These are phyloP conservation scores for Plasmodium knowlesi DNA, from an alignment of 169 alveolate genomes.

Conservation along the genomic window DNA sequence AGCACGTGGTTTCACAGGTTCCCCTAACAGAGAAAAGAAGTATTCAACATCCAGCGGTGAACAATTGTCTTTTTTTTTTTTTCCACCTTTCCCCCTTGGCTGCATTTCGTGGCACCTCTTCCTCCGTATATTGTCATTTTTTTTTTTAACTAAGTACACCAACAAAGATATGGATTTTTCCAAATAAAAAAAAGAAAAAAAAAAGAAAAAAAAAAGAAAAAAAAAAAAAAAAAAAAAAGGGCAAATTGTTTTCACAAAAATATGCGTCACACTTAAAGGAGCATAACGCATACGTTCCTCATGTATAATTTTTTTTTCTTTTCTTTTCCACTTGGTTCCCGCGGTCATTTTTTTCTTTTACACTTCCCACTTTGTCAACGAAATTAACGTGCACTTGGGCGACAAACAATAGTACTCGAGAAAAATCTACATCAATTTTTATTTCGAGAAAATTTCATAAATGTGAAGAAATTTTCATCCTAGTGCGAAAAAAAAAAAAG, in stretches of 20 bases:
- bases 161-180: background rate
- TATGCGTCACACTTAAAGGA: background rate
- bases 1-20: background rate
- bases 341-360: background rate
- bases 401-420: background rate
- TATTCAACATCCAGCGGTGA: background rate
- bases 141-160: background rate
- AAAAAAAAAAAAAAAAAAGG: background rate
- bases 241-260: background rate
- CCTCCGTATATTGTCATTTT: background rate
- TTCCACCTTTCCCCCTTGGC: background rate
- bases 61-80: constrained; percentile 6
- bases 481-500: background rate
- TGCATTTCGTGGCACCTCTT: background rate
- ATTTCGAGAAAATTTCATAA: background rate
- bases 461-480: background rate
- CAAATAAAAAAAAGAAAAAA: too few relatives aligned
- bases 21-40: background rate
- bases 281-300: background rate
- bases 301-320: background rate
- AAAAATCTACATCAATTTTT: background rate
- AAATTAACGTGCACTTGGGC: background rate
- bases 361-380: background rate
- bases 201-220: background rate
- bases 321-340: background rate